Evolutionary conservation across 1,284 basidiomycete genomes (phyloP), one percentile per base, ranked within the genome.

Genomic region (Leccinum griseonigrum): DNA sequence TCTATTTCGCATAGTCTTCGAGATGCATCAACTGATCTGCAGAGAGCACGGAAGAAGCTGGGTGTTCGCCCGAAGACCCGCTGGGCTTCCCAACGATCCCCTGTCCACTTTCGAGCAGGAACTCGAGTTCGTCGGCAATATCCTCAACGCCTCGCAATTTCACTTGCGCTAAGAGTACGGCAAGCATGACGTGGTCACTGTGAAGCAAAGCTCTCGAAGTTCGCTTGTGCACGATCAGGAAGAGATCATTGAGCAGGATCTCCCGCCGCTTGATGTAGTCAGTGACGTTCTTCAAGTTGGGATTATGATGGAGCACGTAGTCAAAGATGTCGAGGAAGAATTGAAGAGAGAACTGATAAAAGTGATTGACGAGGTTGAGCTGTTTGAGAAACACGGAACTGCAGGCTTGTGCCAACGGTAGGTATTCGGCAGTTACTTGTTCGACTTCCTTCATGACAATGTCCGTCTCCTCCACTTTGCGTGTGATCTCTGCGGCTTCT

Each of bases 271-370:
- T 79, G 64, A 82, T 80, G 60, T 94, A 78, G 67, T 98, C 95
- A 6, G 85, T 82, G 63, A 97, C 81, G 64, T 84, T 86, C 72
- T 86, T 86, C 64, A 98, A 83, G 74, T 95, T 91, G 8, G 95
- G 94, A 74, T 98, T 98, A 69, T 92, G 89, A 65, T 91, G 90
- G 8, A 99, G 84, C 60, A 98, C 88, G 68, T 91, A 94, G 78
- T 98, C 94, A 77, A 99, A 99, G 69, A 99, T 97, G 74, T 98
- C 95, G 64, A 98, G 86, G 90, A 99, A 99, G 83, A 97, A 98
- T 50, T 85, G 89, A 57, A 99, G 84, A 1, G 97, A 98, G 82
- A 99, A 99, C 75, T 98, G 95, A 75, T 99, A 99, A 80, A 99
- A 99, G 78, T 98, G 97, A 72, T 97, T 95, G 78, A 98, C 87